Conservation (phyloP, 2,329 filamentous ascomycete genomes). For the Calonectria pauciramosa region DNA sequence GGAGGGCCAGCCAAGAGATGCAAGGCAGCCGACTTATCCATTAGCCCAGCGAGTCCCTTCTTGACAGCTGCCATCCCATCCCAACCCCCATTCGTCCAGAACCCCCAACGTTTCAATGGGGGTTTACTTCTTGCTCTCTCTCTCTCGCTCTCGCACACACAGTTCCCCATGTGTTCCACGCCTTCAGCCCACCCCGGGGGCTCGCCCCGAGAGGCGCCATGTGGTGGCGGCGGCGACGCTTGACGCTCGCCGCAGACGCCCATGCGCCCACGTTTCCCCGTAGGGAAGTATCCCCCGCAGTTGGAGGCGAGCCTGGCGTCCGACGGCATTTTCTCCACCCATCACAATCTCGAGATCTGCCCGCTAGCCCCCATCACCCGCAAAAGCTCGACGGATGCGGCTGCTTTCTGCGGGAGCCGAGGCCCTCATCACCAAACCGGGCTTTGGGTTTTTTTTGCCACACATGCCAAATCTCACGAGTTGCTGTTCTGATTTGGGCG, state of each 20-base stretch:
- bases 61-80: slow-evolving; percentile 9
- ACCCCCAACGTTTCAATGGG: slow-evolving; percentile 21
- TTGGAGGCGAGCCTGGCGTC: background rate
- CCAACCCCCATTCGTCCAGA: slow-evolving; percentile 31
- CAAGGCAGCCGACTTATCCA: slow-evolving; percentile 10
- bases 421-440: background rate
- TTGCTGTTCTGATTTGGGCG: background rate
- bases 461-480: background rate
- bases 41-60: background rate
- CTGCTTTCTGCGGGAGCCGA: background rate
- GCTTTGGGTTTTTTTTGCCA: background rate
- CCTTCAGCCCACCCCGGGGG: slow-evolving; percentile 5
- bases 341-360: slow-evolving; percentile 21
- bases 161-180: slow-evolving; percentile 20
- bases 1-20: slow-evolving; percentile 12
- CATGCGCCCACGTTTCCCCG: slow-evolving; percentile 5
- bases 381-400: background rate
- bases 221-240: background rate
- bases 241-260: slow-evolving; percentile 7
- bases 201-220: background rate
- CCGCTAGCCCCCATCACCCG: slow-evolving; percentile 10
- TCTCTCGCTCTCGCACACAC: background rate
- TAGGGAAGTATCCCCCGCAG: background rate
- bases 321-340: slow-evolving; percentile 29
- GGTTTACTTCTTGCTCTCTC: background rate